Percentiles rank a stretch among this genome's conserved stretches.
These are phyloP conservation scores for Aspergillus bertholletiae DNA, from an alignment of 495 filamentous ascomycete genomes.

Conservation along the genomic window DNA sequence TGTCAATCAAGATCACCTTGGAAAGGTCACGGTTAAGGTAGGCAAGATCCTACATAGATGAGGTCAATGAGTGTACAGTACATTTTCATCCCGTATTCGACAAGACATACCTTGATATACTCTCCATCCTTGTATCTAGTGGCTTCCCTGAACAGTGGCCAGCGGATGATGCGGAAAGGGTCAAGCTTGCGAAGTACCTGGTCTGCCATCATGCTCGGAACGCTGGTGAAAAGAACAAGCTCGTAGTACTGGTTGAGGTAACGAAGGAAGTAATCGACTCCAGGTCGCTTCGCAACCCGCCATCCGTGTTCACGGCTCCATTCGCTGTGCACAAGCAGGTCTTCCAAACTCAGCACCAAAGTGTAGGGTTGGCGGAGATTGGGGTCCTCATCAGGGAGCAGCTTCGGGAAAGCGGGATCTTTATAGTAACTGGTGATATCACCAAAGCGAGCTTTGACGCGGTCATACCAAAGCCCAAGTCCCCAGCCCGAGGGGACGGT, in stretches of 20 bases:
- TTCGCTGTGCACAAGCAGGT: slow-evolving; percentile 88
- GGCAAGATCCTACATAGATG: slow-evolving; percentile 70
- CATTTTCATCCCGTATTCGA: background rate
- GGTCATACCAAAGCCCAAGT: slow-evolving; percentile 70
- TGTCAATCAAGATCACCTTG: slow-evolving; percentile 91
- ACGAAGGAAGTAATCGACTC: slow-evolving; percentile 93
- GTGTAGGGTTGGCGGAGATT: slow-evolving; percentile 85
- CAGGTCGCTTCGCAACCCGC: slow-evolving; percentile 92
- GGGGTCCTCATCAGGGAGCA: slow-evolving; percentile 85
- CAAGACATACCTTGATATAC: slow-evolving; percentile 78
- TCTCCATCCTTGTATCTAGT: slow-evolving; percentile 93
- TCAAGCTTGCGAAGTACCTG: slow-evolving; percentile 90
- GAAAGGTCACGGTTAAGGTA: slow-evolving; percentile 94
- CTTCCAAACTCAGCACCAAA: slow-evolving; percentile 86
- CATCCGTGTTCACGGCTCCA: slow-evolving; percentile 94
- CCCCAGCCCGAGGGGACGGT: slow-evolving; percentile 73
- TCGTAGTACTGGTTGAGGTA: slow-evolving; percentile 98
- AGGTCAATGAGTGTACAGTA: background rate
- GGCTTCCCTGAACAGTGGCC: slow-evolving; percentile 90
- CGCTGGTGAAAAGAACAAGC: slow-evolving; percentile 88
- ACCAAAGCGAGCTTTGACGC: slow-evolving; percentile 67
- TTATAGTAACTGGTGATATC: slow-evolving; percentile 86
- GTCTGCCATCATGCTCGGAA: slow-evolving; percentile 76
- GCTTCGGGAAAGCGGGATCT: slow-evolving; percentile 90
- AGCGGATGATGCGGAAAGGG: slow-evolving; percentile 93